Base-by-base conservation (phyloP, 805 yeast species). In the Jamesozyma rosinii region DNA sequence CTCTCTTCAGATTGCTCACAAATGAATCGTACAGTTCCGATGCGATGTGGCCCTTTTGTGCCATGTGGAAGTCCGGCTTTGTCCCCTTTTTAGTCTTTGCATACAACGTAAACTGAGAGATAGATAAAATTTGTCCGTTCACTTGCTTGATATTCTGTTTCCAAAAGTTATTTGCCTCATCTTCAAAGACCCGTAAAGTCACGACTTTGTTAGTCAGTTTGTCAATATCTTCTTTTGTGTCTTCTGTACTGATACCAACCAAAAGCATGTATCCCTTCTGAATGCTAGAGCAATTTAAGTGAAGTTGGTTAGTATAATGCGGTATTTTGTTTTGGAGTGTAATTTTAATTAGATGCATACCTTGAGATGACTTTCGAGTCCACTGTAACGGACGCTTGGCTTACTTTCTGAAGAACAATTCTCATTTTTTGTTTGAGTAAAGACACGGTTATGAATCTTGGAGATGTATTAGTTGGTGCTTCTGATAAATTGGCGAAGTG, bases 1-100 rank as follows among this genome's bases (percentile, higher is more conserved):
- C 75, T 1, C 51, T 55, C 46, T 69, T 63, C 45, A 85, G 63
- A 19, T 67, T 57, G 2, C 43, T 39, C 43, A 84, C 60, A 46
- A 86, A 81, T 38, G 60, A 55, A 9, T 77, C 70, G 48, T 72
- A 74, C 20, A 68, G 45, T 2, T 62, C 67, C 29, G 57, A 62
- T 1, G 77, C 76, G 3, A 66, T 51, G n/a, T 63, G 64, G 17
- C 96, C 95, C 62, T 82, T 85, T 45, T 89, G 95, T 0, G 97
- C 97, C 46, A 69, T 69, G 58, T 90, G 97, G 63, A 92, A 87
- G 58, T 92, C 96, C 0, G 98, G 97, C 57, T 90, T 90, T 1
- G 95, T 74, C n/a, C n/a, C n/a, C 60, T 92, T 92, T 51, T 78
- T 83, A 18, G 92, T 76, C 35, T 75, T 82, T 0, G 87, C 98